Evolutionary conservation across 257 asterid species (phyloP), one percentile per base, ranked within the genome.

Genomic region (Gynochthodes officinalis): DNA sequence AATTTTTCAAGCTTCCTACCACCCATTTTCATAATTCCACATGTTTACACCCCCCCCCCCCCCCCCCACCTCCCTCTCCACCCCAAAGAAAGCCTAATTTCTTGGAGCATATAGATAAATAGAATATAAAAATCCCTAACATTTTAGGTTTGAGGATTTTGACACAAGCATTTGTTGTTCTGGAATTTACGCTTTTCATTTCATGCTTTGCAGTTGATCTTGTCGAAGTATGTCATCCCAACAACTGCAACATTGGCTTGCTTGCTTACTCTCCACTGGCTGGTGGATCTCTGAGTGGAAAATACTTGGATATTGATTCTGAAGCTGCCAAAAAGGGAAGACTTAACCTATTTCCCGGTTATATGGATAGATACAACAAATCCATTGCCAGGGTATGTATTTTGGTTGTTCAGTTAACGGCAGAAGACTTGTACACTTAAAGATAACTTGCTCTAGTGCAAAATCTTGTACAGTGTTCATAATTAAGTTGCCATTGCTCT

Each of bases 211-310:
- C 86, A 93, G 98, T 91, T 60, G 96, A 93, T 85, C 96, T 93
- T 57, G 84, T 84, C 53, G 98, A 93, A 85, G 96, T 87, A 61
- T 93, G 98, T 82, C 97, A 93, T 75, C 96, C 96, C 42, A 88
- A 91, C 83, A 86, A 91, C 85, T 81, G 78, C 87, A 93, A 93
- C 83, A 73, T 93, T 60, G 96, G 98, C 33, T 81, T 93, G 69
- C 97, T 93, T 62, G 89, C 98, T 54, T 93, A 88, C 78, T 93
- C 98, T 72, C 97, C 98, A 49, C 91, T 93, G 71, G 88, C 86
- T 5, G 98, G 93, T 64, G 98, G 96, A 80, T 60, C 96, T 30
- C 80, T 93, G 82, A 75, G 87, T 0, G 98, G 97, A 52, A 93
- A 93, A 76, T 93, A 93, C 82, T 86, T 93, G 55, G 92, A 91